Percentiles rank a stretch among this genome's conserved stretches.
phyloP scores from a whole-genome alignment of 768 basidiomycete genomes.

The Tephrocybe sp. region DNA sequence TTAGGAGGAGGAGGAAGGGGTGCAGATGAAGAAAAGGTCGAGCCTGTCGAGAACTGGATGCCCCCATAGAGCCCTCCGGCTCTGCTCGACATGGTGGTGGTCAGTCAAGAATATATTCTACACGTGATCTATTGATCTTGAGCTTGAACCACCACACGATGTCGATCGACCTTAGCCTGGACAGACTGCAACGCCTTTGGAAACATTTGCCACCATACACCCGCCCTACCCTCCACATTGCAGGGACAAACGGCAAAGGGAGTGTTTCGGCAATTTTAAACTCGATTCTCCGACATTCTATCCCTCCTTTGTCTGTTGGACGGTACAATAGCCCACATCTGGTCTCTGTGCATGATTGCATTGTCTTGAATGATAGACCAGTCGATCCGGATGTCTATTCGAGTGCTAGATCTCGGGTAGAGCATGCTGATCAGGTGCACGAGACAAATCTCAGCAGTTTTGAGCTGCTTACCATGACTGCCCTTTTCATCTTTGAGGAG shows the following conservation, averaged over 20 bases:
- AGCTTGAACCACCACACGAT: slow-evolving; percentile 33
- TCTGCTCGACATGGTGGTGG: slow-evolving; percentile 63
- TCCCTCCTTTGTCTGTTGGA: slow-evolving; percentile 61
- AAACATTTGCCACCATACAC: slow-evolving; percentile 55
- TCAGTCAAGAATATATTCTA: background rate
- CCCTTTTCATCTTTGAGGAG: slow-evolving; percentile 71
- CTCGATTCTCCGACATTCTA: slow-evolving; percentile 62
- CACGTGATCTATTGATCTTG: slow-evolving; percentile 21
- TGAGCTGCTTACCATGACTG: slow-evolving; percentile 85
- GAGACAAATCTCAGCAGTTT: slow-evolving; percentile 62
- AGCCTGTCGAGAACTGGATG: slow-evolving; percentile 76
- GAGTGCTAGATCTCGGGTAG: slow-evolving; percentile 43
- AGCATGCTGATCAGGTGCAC: slow-evolving; percentile 41
- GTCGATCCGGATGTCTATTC: slow-evolving; percentile 50
- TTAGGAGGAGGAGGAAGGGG: slow-evolving; percentile 26
- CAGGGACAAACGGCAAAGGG: slow-evolving; percentile 98
- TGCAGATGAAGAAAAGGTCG: slow-evolving; percentile 48
- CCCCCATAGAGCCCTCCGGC: slow-evolving; percentile 86
- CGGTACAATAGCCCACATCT: slow-evolving; percentile 95
- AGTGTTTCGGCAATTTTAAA: slow-evolving; percentile 83
- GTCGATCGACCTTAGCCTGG: slow-evolving; percentile 70
- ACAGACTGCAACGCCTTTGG: slow-evolving; percentile 55
- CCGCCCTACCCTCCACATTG: slow-evolving; percentile 84
- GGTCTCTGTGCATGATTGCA: slow-evolving; percentile 70
- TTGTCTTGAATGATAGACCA: slow-evolving; percentile 60